phyloP scores from a whole-genome alignment of 306 rosid genomes.

The Inga leiocalycina region DNA sequence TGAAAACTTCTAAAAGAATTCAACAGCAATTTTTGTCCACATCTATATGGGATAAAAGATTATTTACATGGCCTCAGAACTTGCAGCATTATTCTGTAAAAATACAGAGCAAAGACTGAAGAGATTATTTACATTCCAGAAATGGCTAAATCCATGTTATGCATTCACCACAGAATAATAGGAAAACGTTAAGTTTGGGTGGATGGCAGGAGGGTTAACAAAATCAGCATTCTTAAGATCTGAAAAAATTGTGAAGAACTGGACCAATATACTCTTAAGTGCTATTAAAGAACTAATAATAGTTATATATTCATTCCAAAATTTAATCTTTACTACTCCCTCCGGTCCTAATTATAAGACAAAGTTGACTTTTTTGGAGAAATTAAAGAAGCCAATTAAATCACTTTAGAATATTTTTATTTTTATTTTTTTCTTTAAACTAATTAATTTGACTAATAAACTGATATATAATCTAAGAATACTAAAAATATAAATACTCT shows the following conservation, averaged over 20 bases:
- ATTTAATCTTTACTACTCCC: too few species aligned
- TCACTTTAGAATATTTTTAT: too few species aligned
- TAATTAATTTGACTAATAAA: too few species aligned
- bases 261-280: neutral
- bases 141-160: neutral
- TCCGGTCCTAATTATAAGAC: too few species aligned
- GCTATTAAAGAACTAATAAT: neutral
- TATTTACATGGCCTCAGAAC: conserved; percentile 99
- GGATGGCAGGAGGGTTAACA: neutral
- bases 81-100: conserved; percentile 47
- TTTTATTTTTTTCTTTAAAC: too few species aligned
- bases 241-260: neutral
- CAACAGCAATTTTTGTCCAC: conserved; percentile 12
- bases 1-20: conserved; percentile 7
- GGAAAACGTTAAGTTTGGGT: neutral
- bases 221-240: neutral
- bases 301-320: neutral
- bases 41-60: neutral
- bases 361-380: too few species aligned
- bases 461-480: too few species aligned
- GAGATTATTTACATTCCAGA: neutral
- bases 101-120: conserved; percentile 28
- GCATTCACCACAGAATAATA: conserved; percentile 20
- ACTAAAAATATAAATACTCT: too few species aligned
- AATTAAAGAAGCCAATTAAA: too few species aligned